Conservation (phyloP, 2,329 filamentous ascomycete genomes). For the Orbilia quercus region DNA sequence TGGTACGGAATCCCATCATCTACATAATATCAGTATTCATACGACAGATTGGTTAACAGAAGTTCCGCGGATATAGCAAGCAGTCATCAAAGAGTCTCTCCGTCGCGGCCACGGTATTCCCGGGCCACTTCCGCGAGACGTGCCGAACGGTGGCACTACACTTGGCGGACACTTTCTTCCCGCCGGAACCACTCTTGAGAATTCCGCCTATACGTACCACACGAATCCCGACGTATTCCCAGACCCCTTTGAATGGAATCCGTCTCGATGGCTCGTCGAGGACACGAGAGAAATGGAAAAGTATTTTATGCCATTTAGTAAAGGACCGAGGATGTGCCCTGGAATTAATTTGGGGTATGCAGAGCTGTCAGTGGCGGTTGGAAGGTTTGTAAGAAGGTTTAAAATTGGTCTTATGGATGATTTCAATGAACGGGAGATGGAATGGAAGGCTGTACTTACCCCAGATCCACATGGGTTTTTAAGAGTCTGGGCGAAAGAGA, state of each 20-base stretch:
- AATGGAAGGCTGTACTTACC: slow-evolving; percentile 19
- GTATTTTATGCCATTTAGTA: slow-evolving; percentile 44
- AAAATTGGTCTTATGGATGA: slow-evolving; percentile 18
- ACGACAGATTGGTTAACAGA: not conserved
- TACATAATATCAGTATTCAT: too few relatives aligned
- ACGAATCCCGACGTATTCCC: slow-evolving; percentile 34
- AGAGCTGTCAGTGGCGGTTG: slow-evolving; percentile 24
- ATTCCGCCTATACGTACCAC: slow-evolving; percentile 33
- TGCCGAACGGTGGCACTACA: slow-evolving; percentile 10
- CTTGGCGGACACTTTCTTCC: slow-evolving; percentile 24
- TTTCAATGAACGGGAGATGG: slow-evolving; percentile 38
- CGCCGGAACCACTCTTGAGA: slow-evolving; percentile 7
- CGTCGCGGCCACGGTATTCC: slow-evolving; percentile 20
- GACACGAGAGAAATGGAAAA: slow-evolving; percentile 36
- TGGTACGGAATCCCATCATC: slow-evolving; percentile 3
- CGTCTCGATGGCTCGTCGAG: slow-evolving; percentile 28
- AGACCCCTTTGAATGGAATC: slow-evolving; percentile 33
- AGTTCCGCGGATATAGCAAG: slow-evolving; percentile 12
- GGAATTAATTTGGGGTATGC: slow-evolving; percentile 46
- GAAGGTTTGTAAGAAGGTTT: slow-evolving; percentile 29
- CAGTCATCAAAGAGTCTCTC: slow-evolving; percentile 41
- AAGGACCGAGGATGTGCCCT: slow-evolving; percentile 30
- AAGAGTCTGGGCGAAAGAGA: slow-evolving; percentile 27
- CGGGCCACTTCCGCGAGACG: slow-evolving; percentile 23
- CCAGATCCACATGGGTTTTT: slow-evolving; percentile 21